A percentile compares a stretch with the other conserved stretches of the same genome.
These are phyloP conservation scores for Fraxinus americana DNA, from an alignment of 257 asterid genomes.

Conservation along the genomic window DNA sequence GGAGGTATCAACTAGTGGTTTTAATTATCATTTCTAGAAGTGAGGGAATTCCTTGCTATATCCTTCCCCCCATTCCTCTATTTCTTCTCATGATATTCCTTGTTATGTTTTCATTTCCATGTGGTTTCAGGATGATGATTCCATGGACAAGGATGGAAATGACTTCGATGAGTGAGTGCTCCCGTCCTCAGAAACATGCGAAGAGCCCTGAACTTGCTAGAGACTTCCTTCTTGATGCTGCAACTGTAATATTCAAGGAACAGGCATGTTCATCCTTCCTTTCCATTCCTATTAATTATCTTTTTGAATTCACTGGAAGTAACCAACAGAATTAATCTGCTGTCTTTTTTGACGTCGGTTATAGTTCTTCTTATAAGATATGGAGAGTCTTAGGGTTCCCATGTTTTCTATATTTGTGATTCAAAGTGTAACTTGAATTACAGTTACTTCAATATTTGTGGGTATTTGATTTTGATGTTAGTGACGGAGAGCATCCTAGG, in stretches of 20 bases:
- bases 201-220: constrained; percentile 99
- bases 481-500: no score
- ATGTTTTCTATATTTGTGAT: background rate
- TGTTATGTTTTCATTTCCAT: constrained; percentile 8
- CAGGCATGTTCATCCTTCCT: constrained; percentile 61
- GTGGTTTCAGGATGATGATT: constrained; percentile 84
- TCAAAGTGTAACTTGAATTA: background rate
- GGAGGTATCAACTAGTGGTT: constrained; percentile 66
- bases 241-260: constrained; percentile 95
- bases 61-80: constrained; percentile 3
- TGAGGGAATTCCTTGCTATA: constrained; percentile 2
- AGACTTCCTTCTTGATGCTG: constrained; percentile 99
- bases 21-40: constrained; percentile 3
- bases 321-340: background rate
- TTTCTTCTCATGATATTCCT: constrained; percentile 15
- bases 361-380: constrained; percentile 5
- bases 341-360: background rate
- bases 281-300: background rate
- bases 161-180: constrained; percentile 91
- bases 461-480: no score
- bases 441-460: no score
- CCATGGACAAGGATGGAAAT: constrained; percentile 94
- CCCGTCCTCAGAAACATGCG: constrained; percentile 99
- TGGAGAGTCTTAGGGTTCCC: background rate
- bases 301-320: background rate